Conservation (phyloP, 2,329 filamentous ascomycete species). For the Calonectria montana region DNA sequence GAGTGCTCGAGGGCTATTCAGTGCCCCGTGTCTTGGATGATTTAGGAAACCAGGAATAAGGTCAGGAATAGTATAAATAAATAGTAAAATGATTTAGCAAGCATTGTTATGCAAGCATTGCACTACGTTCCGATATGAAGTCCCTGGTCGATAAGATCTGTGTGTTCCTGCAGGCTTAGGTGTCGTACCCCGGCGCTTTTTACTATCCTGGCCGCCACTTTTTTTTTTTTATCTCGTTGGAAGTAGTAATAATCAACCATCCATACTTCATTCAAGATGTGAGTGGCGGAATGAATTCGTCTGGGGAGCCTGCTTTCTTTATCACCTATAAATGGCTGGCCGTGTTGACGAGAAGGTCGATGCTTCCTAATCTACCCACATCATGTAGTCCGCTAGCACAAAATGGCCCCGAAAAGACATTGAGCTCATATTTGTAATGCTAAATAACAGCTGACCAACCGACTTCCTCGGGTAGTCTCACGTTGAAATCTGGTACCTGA, state of each 20-base stretch:
- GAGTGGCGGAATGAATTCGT: background rate
- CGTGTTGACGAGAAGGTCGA: background rate
- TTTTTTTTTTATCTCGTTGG: too few relatives aligned
- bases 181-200: background rate
- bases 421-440: background rate
- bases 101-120: background rate
- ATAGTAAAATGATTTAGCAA: background rate
- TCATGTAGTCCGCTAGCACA: background rate
- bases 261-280: background rate
- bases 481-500: background rate
- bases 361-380: background rate
- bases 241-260: too few relatives aligned
- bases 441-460: background rate
- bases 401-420: background rate
- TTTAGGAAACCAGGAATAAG: conserved; percentile 8
- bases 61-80: conserved; percentile 4
- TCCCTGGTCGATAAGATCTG: background rate
- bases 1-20: conserved; percentile 31
- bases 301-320: background rate
- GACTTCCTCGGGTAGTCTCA: background rate
- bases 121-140: background rate
- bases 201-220: background rate
- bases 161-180: background rate
- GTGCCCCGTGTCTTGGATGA: conserved; percentile 23
- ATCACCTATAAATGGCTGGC: too few relatives aligned